A percentile compares a stretch with the other conserved stretches of the same genome.
These are phyloP conservation scores for Corinectria fuckeliana DNA, from an alignment of 2,329 filamentous ascomycete genomes.

Conservation along the genomic window DNA sequence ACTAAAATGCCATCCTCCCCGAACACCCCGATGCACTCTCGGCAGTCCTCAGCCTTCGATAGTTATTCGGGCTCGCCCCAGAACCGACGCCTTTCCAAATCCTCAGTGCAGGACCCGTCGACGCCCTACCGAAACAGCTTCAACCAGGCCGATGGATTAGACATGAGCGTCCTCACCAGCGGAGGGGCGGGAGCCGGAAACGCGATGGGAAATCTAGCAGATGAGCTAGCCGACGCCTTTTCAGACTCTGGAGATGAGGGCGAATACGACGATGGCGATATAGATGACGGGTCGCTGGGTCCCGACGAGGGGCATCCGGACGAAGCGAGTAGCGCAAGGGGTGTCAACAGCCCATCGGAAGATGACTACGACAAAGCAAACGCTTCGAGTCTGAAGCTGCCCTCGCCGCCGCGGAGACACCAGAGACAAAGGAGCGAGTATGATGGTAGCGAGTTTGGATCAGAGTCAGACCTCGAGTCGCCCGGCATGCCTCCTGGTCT, in stretches of 20 bases:
- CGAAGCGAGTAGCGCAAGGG: constrained; percentile 18
- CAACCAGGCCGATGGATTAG: constrained; percentile 55
- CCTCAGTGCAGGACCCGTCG: constrained; percentile 57
- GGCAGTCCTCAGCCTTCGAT: constrained; percentile 63
- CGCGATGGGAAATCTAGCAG: constrained; percentile 78
- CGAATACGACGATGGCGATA: constrained; percentile 54
- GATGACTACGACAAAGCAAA: constrained; percentile 37
- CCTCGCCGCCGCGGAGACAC: constrained; percentile 54
- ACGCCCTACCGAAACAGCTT: constrained; percentile 57
- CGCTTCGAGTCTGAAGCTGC: constrained; percentile 53
- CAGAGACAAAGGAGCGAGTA: constrained; percentile 65
- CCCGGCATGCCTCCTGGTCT: constrained; percentile 72
- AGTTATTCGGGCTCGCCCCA: constrained; percentile 54
- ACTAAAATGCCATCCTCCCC: constrained; percentile 51
- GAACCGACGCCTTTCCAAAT: constrained; percentile 57
- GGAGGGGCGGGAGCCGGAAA: constrained; percentile 53
- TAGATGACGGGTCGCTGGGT: constrained; percentile 31
- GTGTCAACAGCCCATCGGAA: constrained; percentile 20
- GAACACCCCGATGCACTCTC: constrained; percentile 64
- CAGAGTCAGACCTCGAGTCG: constrained; percentile 72
- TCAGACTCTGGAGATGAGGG: constrained; percentile 69
- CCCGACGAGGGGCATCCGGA: constrained; percentile 19
- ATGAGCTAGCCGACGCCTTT: constrained; percentile 79
- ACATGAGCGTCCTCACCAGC: constrained; percentile 53
- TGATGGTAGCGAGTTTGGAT: constrained; percentile 77